Base-by-base conservation (phyloP, 768 basidiomycete species). In the Gelatoporia subvermispora region DNA sequence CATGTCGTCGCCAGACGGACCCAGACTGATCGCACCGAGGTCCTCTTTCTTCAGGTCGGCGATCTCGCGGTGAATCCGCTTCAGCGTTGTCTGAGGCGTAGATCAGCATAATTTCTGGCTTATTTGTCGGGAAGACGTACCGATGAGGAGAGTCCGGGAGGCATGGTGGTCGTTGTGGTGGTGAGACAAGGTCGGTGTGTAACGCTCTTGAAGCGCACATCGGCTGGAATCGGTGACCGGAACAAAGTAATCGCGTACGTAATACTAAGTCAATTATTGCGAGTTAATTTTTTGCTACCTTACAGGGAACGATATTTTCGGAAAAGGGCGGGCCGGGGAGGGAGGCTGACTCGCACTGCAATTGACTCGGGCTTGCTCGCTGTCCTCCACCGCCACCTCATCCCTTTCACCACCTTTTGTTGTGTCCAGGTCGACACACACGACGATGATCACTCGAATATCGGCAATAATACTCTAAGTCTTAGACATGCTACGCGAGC, bases 11-110 rank as follows among this genome's bases (percentile, higher is more conserved):
- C 77, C 79, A 13, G 75, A 62, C 4, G 90, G 90, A 24, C 73
- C 71, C 17, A 93, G 77, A 0, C 73, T 75, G 53, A 92, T 91
- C 22, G 68, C 57, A 5, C 89, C 90, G 31, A 90, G 69, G 64
- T 93, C 89, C 62, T 92, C 89, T 64, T 88, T 88, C 77, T 81
- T 75, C 28, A 85, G 68, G 67, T 92, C 88, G 5, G 79, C 76
- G 28, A 92, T 81, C 67, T 93, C 89, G 50, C 86, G 83, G 54
- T 86, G 79, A 35, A 93, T 92, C 38, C 89, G 84, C 69, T 89
- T 92, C 56, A 88, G 65, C 5, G 89, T 86, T 59, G 78, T 81
- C 77, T 78, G 39, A 5, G 13, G 22, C 9, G 21, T n/a, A 2
- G 31, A 9, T 34, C 15, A 42, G 46, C 11, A 20, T 13, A 11